Evolutionary conservation across 2,329 filamentous ascomycete species (phyloP).

Genomic region (Leptographium radiaticola): DNA sequence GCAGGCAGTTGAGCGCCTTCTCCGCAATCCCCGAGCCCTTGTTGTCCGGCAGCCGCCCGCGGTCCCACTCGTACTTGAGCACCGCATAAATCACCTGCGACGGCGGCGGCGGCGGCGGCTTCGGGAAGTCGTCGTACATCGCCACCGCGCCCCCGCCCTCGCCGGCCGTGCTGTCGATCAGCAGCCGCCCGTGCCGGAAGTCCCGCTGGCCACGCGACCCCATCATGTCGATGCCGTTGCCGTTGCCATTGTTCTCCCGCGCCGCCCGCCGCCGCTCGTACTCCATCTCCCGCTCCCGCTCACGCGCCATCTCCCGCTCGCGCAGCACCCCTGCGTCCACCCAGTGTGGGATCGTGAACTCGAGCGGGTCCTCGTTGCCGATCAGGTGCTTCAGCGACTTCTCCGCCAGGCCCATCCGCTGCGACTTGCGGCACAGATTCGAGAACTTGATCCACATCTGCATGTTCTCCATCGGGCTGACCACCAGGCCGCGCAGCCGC

Average conservation of each 20-base stretch:
- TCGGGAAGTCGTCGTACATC: slow-evolving; percentile 7
- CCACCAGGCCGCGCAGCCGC: slow-evolving; percentile 82
- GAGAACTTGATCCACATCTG: slow-evolving; percentile 99
- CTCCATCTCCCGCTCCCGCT: slow-evolving; percentile 9
- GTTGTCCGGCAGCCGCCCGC: slow-evolving; percentile 47
- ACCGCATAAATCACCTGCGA: slow-evolving; percentile 92
- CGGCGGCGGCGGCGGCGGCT: slow-evolving; percentile 18
- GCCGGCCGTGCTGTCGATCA: slow-evolving; percentile 6
- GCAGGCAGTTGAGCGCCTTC: slow-evolving; percentile 44
- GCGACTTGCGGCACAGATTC: slow-evolving; percentile 93
- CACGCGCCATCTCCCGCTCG: slow-evolving; percentile 9
- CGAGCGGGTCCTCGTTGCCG: slow-evolving; percentile 51
- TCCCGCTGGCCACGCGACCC: slow-evolving; percentile 2
- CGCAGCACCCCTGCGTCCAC: slow-evolving; percentile 19
- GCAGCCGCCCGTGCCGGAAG: slow-evolving; percentile 9
- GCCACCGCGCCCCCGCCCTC: neutral
- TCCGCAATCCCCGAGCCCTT: slow-evolving; percentile 33
- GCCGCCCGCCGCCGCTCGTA: slow-evolving; percentile 5
- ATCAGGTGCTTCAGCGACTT: slow-evolving; percentile 90
- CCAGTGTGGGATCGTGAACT: slow-evolving; percentile 49
- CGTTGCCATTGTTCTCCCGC: slow-evolving; percentile 3
- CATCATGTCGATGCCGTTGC: neutral
- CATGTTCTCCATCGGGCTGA: slow-evolving; percentile 83
- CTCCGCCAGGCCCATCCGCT: slow-evolving; percentile 86
- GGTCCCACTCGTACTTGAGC: slow-evolving; percentile 93